Percentiles rank a stretch among this genome's conserved stretches.
Conservation (phyloP, 1,284 basidiomycete species). For the Trichosporon inkin region DNA sequence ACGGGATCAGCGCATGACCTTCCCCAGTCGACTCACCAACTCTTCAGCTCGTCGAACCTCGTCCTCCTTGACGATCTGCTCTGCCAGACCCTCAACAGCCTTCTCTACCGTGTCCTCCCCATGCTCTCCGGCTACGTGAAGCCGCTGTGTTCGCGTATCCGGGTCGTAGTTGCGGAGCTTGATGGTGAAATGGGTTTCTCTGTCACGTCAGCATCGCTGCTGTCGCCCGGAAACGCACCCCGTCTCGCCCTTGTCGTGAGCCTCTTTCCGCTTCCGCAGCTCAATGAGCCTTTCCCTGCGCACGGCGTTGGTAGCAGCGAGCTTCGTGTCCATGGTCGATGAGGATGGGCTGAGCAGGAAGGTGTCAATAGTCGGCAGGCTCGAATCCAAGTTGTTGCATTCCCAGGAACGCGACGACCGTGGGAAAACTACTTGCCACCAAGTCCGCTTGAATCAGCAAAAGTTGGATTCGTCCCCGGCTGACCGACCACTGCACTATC, state of each 20-base stretch:
- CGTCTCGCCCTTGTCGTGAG: constrained; percentile 51
- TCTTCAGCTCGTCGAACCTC: constrained; percentile 78
- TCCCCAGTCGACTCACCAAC: constrained; percentile 59
- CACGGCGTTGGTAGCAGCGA: constrained; percentile 76
- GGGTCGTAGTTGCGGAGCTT: constrained; percentile 82
- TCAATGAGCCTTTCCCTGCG: constrained; percentile 79
- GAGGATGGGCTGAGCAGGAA: constrained; percentile 1
- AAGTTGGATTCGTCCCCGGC: constrained; percentile 15
- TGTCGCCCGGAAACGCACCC: constrained; percentile 15
- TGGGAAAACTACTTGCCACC: constrained; percentile 25
- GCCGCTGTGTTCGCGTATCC: constrained; percentile 68
- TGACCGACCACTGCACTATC: neutral
- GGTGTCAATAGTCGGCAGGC: neutral
- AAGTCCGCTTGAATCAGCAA: constrained; percentile 12
- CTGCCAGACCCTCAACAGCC: constrained; percentile 74
- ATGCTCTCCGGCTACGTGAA: constrained; percentile 57
- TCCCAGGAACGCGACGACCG: constrained; percentile 21
- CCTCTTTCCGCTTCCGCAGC: constrained; percentile 71
- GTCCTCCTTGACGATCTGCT: constrained; percentile 78
- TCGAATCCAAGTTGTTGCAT: neutral
- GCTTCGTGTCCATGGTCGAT: constrained; percentile 59
- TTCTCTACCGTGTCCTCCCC: constrained; percentile 79
- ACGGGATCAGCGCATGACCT: constrained; percentile 10
- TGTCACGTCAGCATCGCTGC: neutral
- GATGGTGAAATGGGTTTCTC: constrained; percentile 58